phyloP scores from a whole-genome alignment of 2,329 filamentous ascomycete genomes.

The Pseudogymnoascus sp. region DNA sequence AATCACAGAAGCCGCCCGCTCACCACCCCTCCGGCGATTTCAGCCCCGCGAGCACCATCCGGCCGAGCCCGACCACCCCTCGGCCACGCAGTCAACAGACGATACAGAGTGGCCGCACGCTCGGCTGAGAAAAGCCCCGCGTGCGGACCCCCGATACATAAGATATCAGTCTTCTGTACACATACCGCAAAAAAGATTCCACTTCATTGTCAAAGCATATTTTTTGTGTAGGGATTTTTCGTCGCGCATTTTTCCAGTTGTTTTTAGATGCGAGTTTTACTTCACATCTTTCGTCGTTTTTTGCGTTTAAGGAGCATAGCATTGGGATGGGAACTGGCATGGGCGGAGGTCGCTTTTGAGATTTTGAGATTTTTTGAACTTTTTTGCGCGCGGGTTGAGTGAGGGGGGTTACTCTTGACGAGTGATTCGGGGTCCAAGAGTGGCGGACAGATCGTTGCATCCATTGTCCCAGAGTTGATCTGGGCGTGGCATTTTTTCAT shows the following conservation, averaged over 20 bases:
- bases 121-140: conserved; percentile 21
- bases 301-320: neutral
- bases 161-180: conserved; percentile 4
- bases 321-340: neutral
- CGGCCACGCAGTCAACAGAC: conserved; percentile 28
- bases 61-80: conserved; percentile 23
- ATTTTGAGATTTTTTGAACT: neutral
- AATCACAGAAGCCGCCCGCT: conserved; percentile 28
- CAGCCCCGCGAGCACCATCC: conserved; percentile 22
- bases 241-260: neutral
- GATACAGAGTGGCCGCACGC: conserved; percentile 29
- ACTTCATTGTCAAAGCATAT: neutral
- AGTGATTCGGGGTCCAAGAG: neutral
- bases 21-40: conserved; percentile 25
- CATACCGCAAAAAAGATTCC: conserved; percentile 5
- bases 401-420: neutral
- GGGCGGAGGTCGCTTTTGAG: neutral
- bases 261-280: conserved; percentile 1
- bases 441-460: neutral
- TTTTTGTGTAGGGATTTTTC: conserved; percentile 1
- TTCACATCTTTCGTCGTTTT: neutral
- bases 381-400: neutral
- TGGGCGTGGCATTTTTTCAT: conserved; percentile 1
- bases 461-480: neutral
- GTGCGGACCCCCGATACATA: neutral